A percentile compares a stretch with the other conserved stretches of the same genome.
These are phyloP conservation scores for Cutaneotrichosporon dermatis DNA, from an alignment of 1,284 basidiomycete genomes.

Conservation along the genomic window DNA sequence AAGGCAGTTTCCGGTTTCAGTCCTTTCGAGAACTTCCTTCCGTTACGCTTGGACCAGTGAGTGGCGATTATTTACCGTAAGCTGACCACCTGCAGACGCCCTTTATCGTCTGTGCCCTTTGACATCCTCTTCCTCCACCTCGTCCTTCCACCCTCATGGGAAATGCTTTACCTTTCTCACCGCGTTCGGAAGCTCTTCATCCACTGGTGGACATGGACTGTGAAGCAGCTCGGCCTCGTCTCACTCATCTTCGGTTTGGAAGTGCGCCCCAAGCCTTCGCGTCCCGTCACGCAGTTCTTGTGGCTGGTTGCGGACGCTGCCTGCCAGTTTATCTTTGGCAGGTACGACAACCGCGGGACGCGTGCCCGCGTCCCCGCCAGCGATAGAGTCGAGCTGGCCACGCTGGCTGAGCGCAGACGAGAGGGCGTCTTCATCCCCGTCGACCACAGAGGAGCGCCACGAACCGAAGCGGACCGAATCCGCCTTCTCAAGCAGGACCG, in stretches of 20 bases:
- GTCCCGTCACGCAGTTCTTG: conserved; percentile 5
- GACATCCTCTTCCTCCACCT: conserved; percentile 82
- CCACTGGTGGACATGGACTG: conserved; percentile 27
- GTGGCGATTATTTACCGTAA: conserved; percentile 27
- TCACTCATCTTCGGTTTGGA: conserved; percentile 23
- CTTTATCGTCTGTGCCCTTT: conserved; percentile 62
- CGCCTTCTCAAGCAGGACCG: conserved; percentile 63
- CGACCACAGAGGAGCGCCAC: conserved; percentile 59
- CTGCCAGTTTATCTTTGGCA: conserved; percentile 32
- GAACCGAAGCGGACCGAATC: conserved; percentile 56
- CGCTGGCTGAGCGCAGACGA: conserved; percentile 56
- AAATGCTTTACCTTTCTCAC: conserved; percentile 59
- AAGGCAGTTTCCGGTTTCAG: not conserved
- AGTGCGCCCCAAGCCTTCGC: not conserved
- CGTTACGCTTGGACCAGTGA: conserved; percentile 51
- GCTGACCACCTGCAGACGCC: conserved; percentile 21
- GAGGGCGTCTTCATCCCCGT: conserved; percentile 65
- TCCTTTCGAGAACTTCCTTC: conserved; percentile 21
- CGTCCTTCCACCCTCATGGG: conserved; percentile 72
- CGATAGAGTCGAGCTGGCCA: conserved; percentile 69
- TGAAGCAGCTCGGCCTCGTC: conserved; percentile 25
- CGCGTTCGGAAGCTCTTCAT: conserved; percentile 22
- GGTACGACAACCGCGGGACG: conserved; percentile 51
- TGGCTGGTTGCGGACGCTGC: conserved; percentile 35
- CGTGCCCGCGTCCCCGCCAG: conserved; percentile 75